Evolutionary conservation across 2,329 filamentous ascomycete genomes (phyloP).

Genomic region (Claviceps cyperi): DNA sequence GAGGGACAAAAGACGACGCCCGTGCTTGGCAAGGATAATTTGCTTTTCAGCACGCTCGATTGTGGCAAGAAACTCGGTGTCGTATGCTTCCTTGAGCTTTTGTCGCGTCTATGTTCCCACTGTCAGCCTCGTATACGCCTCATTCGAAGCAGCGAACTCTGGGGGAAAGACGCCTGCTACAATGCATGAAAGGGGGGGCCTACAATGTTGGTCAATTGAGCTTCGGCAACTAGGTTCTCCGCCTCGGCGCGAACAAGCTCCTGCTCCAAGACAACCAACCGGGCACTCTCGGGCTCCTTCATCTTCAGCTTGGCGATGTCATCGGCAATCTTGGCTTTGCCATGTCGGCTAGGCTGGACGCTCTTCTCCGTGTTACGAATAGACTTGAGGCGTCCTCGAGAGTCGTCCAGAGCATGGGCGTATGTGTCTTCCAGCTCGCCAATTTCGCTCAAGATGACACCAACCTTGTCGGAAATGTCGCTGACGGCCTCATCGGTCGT

Average conservation of each 20-base stretch:
- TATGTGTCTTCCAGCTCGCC: slow-evolving; percentile 87
- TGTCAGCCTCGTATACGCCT: not conserved
- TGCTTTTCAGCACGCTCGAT: slow-evolving; percentile 97
- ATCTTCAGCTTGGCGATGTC: slow-evolving; percentile 85
- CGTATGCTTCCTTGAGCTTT: slow-evolving; percentile 92
- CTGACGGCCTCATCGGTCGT: slow-evolving; percentile 76
- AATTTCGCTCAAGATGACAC: slow-evolving; percentile 80
- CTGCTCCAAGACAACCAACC: slow-evolving; percentile 77
- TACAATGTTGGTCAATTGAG: slow-evolving; percentile 89
- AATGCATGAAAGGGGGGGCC: slow-evolving; percentile 17
- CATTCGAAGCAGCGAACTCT: not conserved
- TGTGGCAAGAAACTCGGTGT: slow-evolving; percentile 72
- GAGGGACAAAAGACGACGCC: slow-evolving; percentile 67
- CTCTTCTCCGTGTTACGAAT: slow-evolving; percentile 93
- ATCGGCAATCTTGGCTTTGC: slow-evolving; percentile 76
- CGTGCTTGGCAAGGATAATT: slow-evolving; percentile 82
- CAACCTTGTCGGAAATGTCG: slow-evolving; percentile 90
- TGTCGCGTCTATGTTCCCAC: slow-evolving; percentile 86
- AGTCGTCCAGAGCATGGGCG: slow-evolving; percentile 76
- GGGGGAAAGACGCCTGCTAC: not conserved
- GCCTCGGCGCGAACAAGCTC: slow-evolving; percentile 93
- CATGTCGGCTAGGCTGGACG: slow-evolving; percentile 81
- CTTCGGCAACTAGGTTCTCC: slow-evolving; percentile 89
- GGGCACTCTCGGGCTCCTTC: slow-evolving; percentile 78
- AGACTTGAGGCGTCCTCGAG: slow-evolving; percentile 67